Evolutionary conservation across 129 eudicot species (phyloP), one percentile per base, ranked within the genome.

Genomic region (Ambrosia artemisiifolia): DNA sequence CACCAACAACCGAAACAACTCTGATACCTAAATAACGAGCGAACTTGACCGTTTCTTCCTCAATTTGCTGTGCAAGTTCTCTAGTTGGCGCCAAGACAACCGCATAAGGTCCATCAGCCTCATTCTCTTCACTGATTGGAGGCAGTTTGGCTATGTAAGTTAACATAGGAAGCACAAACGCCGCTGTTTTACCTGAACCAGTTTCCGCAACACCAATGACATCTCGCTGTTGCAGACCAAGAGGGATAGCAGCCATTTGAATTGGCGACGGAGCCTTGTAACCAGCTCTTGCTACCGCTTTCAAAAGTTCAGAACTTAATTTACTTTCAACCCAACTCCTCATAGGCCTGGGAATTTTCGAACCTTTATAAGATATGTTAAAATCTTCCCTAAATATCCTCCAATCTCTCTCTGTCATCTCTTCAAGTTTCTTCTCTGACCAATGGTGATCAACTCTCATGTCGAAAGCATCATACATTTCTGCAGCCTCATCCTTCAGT

Each of bases 331-430:
- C 85, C 90, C 90, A 85, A 65, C 77, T 82, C 79, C 87, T 76
- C 83, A 82, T 85, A 0, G 90, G 90, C 61, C 79, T 65, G 0
- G 90, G 87, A 13, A 82, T 82, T 71, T 49, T 82, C 0, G 87
- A 82, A 17, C 90, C 90, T 42, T 85, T 85, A 60, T 85, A 85
- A 7, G 85, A 79, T 24, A 82, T 85, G 34, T 76, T 82, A 17
- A 75, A 85, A 70, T 85, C 87, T 68, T 85, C 90, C 68, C 90
- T 76, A 42, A 85, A 85, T 28, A 85, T 85, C 57, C 90, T 69
- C 90, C 90, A 85, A 67, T 85, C 90, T 46, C 90, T 72, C 63
- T 85, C 90, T 0, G 87, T 79, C 90, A 85, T 85, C 46, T 85
- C 90, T 18, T 85, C 90, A 2, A 85, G 83, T 14, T 75, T 79